Conservation (phyloP, 106 monocot genomes). For the Hemerocallis citrina region DNA sequence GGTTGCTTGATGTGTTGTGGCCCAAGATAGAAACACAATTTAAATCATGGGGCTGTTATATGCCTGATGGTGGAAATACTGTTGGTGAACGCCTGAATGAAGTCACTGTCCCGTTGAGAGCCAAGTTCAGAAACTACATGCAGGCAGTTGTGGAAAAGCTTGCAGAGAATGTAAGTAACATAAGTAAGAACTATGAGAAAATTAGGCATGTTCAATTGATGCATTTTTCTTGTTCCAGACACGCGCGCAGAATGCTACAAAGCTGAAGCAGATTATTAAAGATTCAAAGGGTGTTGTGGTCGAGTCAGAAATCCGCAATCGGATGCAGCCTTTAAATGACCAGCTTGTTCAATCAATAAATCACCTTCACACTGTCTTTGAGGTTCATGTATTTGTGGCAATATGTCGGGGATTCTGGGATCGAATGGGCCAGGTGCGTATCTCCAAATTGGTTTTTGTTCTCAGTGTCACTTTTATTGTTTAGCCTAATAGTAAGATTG, state of each 20-base stretch:
- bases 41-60: slow-evolving; percentile 89
- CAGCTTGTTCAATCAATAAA: slow-evolving; percentile 62
- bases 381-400: slow-evolving; percentile 69
- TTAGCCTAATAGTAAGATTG: not conserved
- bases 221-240: slow-evolving; percentile 36
- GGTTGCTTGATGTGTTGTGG: slow-evolving; percentile 77
- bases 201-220: not conserved
- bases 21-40: slow-evolving; percentile 80
- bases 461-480: not conserved
- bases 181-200: too few species aligned
- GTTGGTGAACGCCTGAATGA: slow-evolving; percentile 83
- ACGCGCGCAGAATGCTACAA: slow-evolving; percentile 55
- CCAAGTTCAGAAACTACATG: slow-evolving; percentile 92
- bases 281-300: slow-evolving; percentile 71
- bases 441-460: not conserved
- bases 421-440: slow-evolving; percentile 87
- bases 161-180: slow-evolving; percentile 73
- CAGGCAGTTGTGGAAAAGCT: slow-evolving; percentile 95
- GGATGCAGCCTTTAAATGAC: slow-evolving; percentile 91
- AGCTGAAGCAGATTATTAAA: slow-evolving; percentile 91
- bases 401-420: slow-evolving; percentile 93
- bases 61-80: slow-evolving; percentile 59
- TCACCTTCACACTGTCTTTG: slow-evolving; percentile 64
- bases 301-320: slow-evolving; percentile 74
- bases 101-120: slow-evolving; percentile 76